These are phyloP conservation scores for Hypoxylon sp. DNA, from an alignment of 2,329 filamentous ascomycete species.

Conservation along the genomic window DNA sequence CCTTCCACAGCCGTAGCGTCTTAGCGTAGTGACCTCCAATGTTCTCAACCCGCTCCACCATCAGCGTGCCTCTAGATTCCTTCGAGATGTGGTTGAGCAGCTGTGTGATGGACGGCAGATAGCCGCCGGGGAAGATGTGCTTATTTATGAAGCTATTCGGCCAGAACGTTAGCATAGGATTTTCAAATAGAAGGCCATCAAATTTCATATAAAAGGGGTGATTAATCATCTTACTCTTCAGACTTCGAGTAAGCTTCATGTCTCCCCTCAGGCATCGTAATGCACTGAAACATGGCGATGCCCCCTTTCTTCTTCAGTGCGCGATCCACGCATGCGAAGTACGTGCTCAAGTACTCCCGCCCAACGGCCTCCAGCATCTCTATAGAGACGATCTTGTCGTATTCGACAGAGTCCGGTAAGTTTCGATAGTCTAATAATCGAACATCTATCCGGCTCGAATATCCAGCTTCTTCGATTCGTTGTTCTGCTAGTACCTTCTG, in stretches of 20 bases:
- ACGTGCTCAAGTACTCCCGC: conserved; percentile 73
- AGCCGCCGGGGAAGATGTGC: conserved; percentile 84
- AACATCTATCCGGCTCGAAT: conserved; percentile 72
- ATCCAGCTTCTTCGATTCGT: conserved; percentile 71
- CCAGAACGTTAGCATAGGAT: conserved; percentile 6
- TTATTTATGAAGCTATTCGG: conserved; percentile 73
- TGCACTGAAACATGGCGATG: conserved; percentile 79
- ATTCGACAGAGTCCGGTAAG: conserved; percentile 67
- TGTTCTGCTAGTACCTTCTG: conserved; percentile 76
- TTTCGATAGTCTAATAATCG: conserved; percentile 76
- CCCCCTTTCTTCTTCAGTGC: conserved; percentile 75
- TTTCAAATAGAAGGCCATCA: neutral
- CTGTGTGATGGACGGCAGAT: conserved; percentile 71
- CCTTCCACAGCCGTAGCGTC: conserved; percentile 75
- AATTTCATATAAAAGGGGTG: neutral
- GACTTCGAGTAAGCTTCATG: conserved; percentile 74
- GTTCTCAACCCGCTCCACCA: conserved; percentile 77
- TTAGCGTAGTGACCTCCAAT: conserved; percentile 81
- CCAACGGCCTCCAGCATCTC: conserved; percentile 85
- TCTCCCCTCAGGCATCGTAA: conserved; percentile 78
- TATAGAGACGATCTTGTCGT: conserved; percentile 79
- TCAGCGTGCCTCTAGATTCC: conserved; percentile 70
- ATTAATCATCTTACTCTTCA: conserved; percentile 66
- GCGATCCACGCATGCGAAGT: conserved; percentile 73
- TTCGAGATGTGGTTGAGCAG: conserved; percentile 70